Evolutionary conservation across 257 asterid genomes (phyloP).

Genomic region (Mentha longifolia): DNA sequence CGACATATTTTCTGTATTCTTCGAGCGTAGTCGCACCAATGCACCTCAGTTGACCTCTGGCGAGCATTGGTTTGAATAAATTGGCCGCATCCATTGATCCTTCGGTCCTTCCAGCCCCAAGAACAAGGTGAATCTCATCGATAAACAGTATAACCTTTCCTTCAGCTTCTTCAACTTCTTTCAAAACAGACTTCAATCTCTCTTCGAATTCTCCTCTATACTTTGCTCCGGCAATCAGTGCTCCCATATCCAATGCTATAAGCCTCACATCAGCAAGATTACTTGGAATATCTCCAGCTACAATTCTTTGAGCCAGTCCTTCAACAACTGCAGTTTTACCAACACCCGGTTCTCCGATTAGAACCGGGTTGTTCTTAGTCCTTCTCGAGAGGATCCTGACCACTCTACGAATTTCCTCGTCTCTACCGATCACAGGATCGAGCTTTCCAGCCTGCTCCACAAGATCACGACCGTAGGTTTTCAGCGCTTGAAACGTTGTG

Average conservation of each 20-base stretch:
- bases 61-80: slow-evolving; percentile 80
- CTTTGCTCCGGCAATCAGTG: slow-evolving; percentile 72
- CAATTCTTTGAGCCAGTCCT: slow-evolving; percentile 76
- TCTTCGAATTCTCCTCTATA: slow-evolving; percentile 81
- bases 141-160: slow-evolving; percentile 73
- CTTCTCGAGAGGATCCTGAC: slow-evolving; percentile 68
- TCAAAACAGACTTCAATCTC: slow-evolving; percentile 66
- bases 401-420: slow-evolving; percentile 68
- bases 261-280: slow-evolving; percentile 76
- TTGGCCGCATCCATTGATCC: slow-evolving; percentile 83
- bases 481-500: slow-evolving; percentile 56
- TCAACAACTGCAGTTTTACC: slow-evolving; percentile 80
- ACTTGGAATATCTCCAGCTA: slow-evolving; percentile 63
- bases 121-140: slow-evolving; percentile 68
- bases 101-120: slow-evolving; percentile 75
- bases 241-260: slow-evolving; percentile 78
- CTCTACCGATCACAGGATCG: slow-evolving; percentile 76
- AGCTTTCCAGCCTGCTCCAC: slow-evolving; percentile 80
- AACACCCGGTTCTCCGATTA: slow-evolving; percentile 77
- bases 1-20: slow-evolving; percentile 74
- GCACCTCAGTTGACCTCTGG: slow-evolving; percentile 71
- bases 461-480: slow-evolving; percentile 71
- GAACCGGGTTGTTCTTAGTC: slow-evolving; percentile 74
- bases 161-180: slow-evolving; percentile 78
- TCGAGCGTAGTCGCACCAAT: slow-evolving; percentile 74